Base-by-base conservation (phyloP, 2,329 filamentous ascomycete species). In the Aspergillus sp. region DNA sequence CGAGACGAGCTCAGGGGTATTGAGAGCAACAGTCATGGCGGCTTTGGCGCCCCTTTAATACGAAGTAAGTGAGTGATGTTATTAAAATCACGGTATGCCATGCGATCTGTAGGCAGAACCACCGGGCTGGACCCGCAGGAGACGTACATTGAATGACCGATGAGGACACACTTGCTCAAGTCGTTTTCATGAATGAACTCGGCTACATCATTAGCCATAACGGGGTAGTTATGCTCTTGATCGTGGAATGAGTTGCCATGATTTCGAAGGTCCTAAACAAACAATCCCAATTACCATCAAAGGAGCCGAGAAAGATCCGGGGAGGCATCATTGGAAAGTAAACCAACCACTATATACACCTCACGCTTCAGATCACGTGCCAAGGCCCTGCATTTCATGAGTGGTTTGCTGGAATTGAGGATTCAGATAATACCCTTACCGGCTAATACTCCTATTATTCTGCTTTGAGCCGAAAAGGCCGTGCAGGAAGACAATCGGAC, bases 391-490 rank as follows among this genome's bases (percentile, higher is more conserved):
- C 3, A 42, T n/a, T 34, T 48, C 20, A n/a, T 47, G 13, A 39
- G 33, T 27, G 15, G 7, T 3, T 45, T 27, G 17, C 2, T 30
- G 12, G 1, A 50, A 24, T 19, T 7, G n/a, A 58, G 9, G 4
- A 12, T 6, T 19, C 19, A 12, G n/a, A 17, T 19, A 7, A 11
- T 19, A 17, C 12, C 46, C 89, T 73, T 80, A 96, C 93, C 92
- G 96, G 88, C 92, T 96, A 62, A 98, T 95, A 69, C 84, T 90
- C 73, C 93, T 83, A 73, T 97, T 96, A 73, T 98, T 98, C 79
- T 91, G 92, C 79, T 96, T 96, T 39, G 91, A 96, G 19, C 93
- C 93, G 70, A 98, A 97, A 11, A 98, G 81, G 1, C 95, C 93
- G 73, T 98, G 93, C 69, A 98, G 85, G 64, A 98, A 89, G 61